Evolutionary conservation across 164 flowering plant genomes (phyloP).

Genomic region (Kingdonia uniflora): DNA sequence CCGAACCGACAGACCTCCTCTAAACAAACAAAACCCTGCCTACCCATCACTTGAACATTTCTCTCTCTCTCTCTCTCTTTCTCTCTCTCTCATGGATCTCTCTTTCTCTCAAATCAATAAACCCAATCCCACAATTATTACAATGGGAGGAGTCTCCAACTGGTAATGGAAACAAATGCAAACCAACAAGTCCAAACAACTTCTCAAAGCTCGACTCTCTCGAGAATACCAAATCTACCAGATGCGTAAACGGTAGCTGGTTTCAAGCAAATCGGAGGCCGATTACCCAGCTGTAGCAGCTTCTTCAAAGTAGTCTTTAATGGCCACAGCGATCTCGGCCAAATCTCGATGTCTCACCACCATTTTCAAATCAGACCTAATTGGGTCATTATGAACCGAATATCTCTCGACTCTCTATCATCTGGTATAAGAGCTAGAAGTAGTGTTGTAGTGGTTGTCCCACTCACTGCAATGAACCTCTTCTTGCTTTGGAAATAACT

Average conservation of each 20-base stretch:
- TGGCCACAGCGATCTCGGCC: constrained; percentile 68
- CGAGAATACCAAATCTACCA: constrained; percentile 85
- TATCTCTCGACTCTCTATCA: constrained; percentile 45
- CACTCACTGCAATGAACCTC: constrained; percentile 93
- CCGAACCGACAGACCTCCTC: too few species aligned
- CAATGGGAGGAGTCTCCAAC: constrained; percentile 87
- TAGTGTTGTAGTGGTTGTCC: constrained; percentile 73
- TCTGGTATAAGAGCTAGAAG: constrained; percentile 28
- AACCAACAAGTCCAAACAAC: constrained; percentile 67
- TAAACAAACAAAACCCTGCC: too few species aligned
- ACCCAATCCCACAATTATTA: constrained; percentile 26
- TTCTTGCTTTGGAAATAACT: constrained; percentile 42
- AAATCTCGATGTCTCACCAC: constrained; percentile 80
- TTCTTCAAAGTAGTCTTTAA: constrained; percentile 67
- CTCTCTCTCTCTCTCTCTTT: too few species aligned
- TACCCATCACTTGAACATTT: too few species aligned
- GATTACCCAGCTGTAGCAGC: constrained; percentile 73
- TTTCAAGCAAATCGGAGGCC: constrained; percentile 74
- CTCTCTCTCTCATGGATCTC: too few species aligned
- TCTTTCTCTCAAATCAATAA: too few species aligned
- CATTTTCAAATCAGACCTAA: constrained; percentile 34
- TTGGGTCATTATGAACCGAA: constrained; percentile 17
- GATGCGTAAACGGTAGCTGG: constrained; percentile 71
- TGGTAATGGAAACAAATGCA: constrained; percentile 98
- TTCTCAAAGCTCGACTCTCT: constrained; percentile 66